Base-by-base conservation (phyloP, 2,329 filamentous ascomycete genomes). In the Chrysosporium queenslandicum region DNA sequence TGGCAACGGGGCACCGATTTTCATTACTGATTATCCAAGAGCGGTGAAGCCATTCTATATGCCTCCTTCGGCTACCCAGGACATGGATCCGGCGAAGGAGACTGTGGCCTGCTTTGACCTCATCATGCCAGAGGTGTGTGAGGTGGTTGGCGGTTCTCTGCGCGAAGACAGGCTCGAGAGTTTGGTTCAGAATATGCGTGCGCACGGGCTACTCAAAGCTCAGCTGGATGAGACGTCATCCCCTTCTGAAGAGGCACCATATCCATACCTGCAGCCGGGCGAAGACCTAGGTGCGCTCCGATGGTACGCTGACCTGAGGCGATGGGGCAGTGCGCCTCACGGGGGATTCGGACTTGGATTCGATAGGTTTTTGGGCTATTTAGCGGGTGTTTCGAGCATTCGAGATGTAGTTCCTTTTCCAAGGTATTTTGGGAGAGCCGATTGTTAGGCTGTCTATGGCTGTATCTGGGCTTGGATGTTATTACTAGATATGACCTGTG, bases 71-170 rank as follows among this genome's bases (percentile, higher is more conserved):
- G 53, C 60, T 18, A 40, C 46, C 16, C 36, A 61, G 18, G 42
- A 48, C 12, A 34, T 52, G 5, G 30, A 40, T 11, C 47, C 50
- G 46, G 61, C 50, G 5, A 55, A 59, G 30, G 62, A 68, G 46
- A 94, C 88, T 3, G 88, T 88, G 11, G 87, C 89, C 55, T 94
- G 88, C 70, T 96, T 96, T 65, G 90, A 96, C 67, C 78, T 96
- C 45, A 75, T 96, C 14, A 82, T 95, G 14, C 88, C 88, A 14
- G 86, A 89, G 54, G 77, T 91, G 53, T 89, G 87, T 64, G 90
- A 96, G 70, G 79, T 95, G 46, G 87, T 85, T 1, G 90, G 90
- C 23, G 90, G 90, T 32, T 94, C 88, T 2, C 81, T 95, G 74
- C 87, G 90, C 70, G 89, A 95, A 70, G 82, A 94, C 69, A 80